Evolutionary conservation across 2,329 filamentous ascomycete species (phyloP).

Genomic region (Fusarium begoniae): DNA sequence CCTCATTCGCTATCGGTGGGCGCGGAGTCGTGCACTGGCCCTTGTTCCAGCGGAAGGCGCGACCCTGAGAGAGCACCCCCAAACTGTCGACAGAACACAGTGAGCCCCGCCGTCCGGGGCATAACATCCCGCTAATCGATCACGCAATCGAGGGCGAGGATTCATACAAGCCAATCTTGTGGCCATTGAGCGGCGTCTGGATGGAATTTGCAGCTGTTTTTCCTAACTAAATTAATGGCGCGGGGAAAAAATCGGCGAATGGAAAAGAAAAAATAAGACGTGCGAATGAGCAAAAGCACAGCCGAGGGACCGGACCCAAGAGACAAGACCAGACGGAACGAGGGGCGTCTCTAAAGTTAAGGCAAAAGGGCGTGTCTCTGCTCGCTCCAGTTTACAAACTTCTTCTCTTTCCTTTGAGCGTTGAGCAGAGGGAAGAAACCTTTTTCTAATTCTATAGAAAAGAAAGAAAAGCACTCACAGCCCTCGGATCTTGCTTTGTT

Average conservation of each 20-base stretch:
- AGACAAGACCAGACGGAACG: conserved; percentile 14
- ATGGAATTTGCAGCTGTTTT: conserved; percentile 30
- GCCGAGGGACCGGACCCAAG: conserved; percentile 29
- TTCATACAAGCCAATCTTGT: conserved; percentile 41
- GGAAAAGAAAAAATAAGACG: conserved; percentile 33
- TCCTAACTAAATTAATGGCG: conserved; percentile 28
- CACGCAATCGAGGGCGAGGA: conserved; percentile 45
- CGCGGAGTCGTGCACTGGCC: conserved; percentile 34
- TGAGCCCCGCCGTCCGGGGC: conserved; percentile 43
- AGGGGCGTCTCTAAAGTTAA: conserved; percentile 25
- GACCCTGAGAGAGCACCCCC: conserved; percentile 35
- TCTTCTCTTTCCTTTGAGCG: conserved; percentile 29
- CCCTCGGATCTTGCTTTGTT: conserved; percentile 34
- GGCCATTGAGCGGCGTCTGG: conserved; percentile 29
- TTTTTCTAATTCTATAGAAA: conserved; percentile 38
- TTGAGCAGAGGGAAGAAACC: conserved; percentile 42
- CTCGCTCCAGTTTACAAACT: conserved; percentile 35
- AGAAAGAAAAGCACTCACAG: conserved; percentile 37
- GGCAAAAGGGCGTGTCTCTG: conserved; percentile 29
- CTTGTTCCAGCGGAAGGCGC: conserved; percentile 26
- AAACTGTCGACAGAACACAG: conserved; percentile 20
- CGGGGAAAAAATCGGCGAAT: conserved; percentile 43
- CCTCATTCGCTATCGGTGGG: conserved; percentile 41
- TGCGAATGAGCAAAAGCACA: conserved; percentile 33
- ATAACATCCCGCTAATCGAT: conserved; percentile 46